Evolutionary conservation across 768 basidiomycete species (phyloP).

Genomic region (Pleurotus tuber-regium): DNA sequence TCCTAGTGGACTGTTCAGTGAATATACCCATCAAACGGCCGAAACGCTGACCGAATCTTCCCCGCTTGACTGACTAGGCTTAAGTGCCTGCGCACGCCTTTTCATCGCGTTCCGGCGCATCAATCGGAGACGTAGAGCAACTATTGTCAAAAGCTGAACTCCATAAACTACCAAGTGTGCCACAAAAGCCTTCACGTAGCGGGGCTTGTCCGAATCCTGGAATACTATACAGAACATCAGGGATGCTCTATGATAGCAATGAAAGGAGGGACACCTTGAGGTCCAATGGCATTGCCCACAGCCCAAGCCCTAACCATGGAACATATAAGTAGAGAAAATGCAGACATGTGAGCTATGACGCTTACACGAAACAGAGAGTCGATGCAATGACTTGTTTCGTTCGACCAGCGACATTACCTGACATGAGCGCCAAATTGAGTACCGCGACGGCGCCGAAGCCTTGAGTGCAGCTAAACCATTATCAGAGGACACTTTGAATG

Average conservation of each 20-base stretch:
- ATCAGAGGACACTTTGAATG: not conserved
- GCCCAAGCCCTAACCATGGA: constrained; percentile 39
- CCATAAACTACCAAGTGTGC: constrained; percentile 47
- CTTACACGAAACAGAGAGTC: constrained; percentile 44
- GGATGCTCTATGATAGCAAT: too few relatives aligned
- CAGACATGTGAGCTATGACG: too few relatives aligned
- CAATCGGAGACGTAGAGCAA: constrained; percentile 37
- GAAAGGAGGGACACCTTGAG: too few relatives aligned
- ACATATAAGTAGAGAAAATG: not conserved
- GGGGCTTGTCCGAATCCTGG: constrained; percentile 41
- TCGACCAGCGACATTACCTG: constrained; percentile 44
- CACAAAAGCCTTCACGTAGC: constrained; percentile 45
- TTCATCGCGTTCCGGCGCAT: constrained; percentile 41
- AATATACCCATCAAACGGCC: too few relatives aligned
- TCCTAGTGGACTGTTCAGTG: too few relatives aligned
- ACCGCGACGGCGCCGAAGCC: constrained; percentile 46
- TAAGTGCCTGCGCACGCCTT: constrained; percentile 32
- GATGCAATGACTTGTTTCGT: constrained; percentile 50
- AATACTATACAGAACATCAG: constrained; percentile 38
- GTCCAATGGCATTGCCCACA: constrained; percentile 47
- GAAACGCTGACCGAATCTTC: too few relatives aligned
- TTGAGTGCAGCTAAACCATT: constrained; percentile 36
- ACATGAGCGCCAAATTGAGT: constrained; percentile 45
- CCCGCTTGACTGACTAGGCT: too few relatives aligned
- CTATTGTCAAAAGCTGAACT: constrained; percentile 35